phyloP scores from a whole-genome alignment of 306 rosid species.

The Hippophae tibetana region DNA sequence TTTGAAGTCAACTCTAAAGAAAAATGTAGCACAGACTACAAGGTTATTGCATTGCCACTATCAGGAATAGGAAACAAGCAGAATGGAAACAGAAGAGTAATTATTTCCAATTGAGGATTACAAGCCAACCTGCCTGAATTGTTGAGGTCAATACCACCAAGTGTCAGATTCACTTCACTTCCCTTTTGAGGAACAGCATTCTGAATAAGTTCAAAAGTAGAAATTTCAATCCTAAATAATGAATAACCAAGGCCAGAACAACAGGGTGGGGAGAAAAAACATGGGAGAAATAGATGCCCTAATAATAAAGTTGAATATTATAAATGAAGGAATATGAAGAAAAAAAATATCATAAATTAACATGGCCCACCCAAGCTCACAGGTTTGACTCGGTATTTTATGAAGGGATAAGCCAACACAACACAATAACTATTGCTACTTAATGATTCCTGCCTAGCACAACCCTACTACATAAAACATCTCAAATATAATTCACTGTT shows the following conservation, averaged over 20 bases:
- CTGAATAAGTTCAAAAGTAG: conserved; percentile 28
- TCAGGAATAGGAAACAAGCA: conserved; percentile 4
- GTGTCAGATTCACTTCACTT: conserved; percentile 86
- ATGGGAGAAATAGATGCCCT: background rate
- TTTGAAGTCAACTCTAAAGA: conserved; percentile 81
- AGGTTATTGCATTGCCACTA: conserved; percentile 25
- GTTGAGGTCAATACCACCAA: conserved; percentile 99
- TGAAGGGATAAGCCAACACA: too few species aligned
- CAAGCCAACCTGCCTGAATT: conserved; percentile 99
- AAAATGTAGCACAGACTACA: conserved; percentile 17
- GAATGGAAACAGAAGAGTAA: conserved; percentile 12
- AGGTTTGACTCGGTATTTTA: too few species aligned
- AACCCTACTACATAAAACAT: too few species aligned
- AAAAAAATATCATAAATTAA: too few species aligned
- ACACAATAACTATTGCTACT: too few species aligned
- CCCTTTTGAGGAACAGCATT: conserved; percentile 65
- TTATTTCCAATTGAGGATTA: conserved; percentile 20
- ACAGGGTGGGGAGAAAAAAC: background rate
- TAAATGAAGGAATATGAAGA: too few species aligned
- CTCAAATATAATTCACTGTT: too few species aligned
- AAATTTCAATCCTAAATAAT: background rate
- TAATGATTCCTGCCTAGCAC: too few species aligned
- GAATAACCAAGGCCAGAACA: background rate
- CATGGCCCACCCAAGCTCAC: too few species aligned
- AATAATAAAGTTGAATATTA: too few species aligned